Evolutionary conservation across 2,329 filamentous ascomycete genomes (phyloP), one percentile per base, ranked within the genome.

Genomic region (Trichoderma breve): DNA sequence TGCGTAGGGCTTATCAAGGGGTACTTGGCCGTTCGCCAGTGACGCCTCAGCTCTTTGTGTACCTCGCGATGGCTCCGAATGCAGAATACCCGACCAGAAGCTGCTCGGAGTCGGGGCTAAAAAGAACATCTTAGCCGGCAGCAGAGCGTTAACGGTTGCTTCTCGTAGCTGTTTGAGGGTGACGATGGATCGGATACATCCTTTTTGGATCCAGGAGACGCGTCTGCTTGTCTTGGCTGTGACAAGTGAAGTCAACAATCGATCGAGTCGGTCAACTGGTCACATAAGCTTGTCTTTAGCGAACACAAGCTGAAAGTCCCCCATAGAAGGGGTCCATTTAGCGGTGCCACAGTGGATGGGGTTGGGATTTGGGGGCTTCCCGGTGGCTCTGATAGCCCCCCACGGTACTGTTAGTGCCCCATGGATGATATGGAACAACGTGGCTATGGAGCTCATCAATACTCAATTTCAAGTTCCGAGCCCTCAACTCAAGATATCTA

Each of bases 341-440:
- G 55, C 55, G 26, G 55, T 60, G 65, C 55, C 36, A 69, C 55
- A 69, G 65, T 60, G 65, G 65, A 60, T 47, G 18, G 28, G 3
- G 36, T 24, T 12, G 18, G 6, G 11, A 18, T 47, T 69, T 60
- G 26, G 65, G 65, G 65, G 65, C 65, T 60, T 47, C 60, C 6
- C 7, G 36, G 34, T 30, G 53, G 53, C 36, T 12, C 34, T 47
- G 24, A 24, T 58, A 58, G 26, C 24, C 65, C 65, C 65, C 65
- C 65, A 68, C 65, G 53, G 34, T 68, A 60, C 8, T 53, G 14
- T 15, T 55, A 66, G 30, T 36, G 43, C 63, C 14, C 39, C 24
- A n/a, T 30, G 14, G 34, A 36, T 15, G 62, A 47, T 26, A 32
- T 24, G 14, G 47, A 53, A 53, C 47, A 53, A 24, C 47, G 47